These are phyloP conservation scores for Herpetomonas samuelpessoai DNA, from an alignment of 208 protist species.

Conservation along the genomic window DNA sequence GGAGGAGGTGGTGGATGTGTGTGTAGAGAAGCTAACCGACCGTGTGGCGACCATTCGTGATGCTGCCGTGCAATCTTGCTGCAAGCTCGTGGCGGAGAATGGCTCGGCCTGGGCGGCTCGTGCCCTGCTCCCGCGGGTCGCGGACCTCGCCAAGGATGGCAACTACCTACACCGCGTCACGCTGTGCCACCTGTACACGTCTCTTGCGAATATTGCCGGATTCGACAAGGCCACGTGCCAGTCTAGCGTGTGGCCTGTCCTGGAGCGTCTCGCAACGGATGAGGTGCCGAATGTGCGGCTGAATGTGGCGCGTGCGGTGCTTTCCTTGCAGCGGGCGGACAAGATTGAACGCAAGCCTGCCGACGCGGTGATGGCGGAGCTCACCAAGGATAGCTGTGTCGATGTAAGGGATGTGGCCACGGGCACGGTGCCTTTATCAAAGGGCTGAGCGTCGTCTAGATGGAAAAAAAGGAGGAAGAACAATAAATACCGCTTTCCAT, in stretches of 20 bases:
- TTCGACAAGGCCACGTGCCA: constrained; percentile 54
- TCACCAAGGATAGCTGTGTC: constrained; percentile 52
- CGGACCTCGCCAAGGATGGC: constrained; percentile 37
- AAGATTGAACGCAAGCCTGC: constrained; percentile 47
- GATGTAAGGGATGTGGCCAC: constrained; percentile 68
- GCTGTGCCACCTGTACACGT: constrained; percentile 70
- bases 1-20: constrained; percentile 73
- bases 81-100: constrained; percentile 67
- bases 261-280: constrained; percentile 62
- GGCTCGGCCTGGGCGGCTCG: constrained; percentile 52
- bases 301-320: constrained; percentile 64
- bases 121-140: constrained; percentile 70
- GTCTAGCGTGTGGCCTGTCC: constrained; percentile 56
- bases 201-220: constrained; percentile 41
- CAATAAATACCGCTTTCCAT: too few species aligned
- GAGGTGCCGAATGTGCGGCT: constrained; percentile 81
- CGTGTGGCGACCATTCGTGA: constrained; percentile 86
- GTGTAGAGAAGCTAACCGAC: constrained; percentile 70
- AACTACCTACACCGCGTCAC: constrained; percentile 83
- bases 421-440: too few species aligned
- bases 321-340: constrained; percentile 37
- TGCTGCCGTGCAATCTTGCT: constrained; percentile 79
- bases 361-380: constrained; percentile 48
- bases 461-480: too few species aligned
- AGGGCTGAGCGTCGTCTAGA: too few species aligned